phyloP scores from a whole-genome alignment of 1,284 basidiomycete genomes.

The Wallemia ichthyophaga region DNA sequence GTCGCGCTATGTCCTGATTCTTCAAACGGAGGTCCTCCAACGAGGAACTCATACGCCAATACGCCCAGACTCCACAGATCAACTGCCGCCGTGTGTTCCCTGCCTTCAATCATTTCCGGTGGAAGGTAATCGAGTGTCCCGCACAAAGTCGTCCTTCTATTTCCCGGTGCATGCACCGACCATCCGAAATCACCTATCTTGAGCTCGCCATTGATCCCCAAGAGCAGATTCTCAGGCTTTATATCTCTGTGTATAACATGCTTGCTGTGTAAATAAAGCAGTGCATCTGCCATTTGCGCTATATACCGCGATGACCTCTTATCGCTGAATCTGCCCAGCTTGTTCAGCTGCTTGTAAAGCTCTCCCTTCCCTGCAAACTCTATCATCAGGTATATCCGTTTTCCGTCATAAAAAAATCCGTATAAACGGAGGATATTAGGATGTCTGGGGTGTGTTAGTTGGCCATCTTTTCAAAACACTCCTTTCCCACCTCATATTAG shows the following conservation, averaged over 20 bases:
- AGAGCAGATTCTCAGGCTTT: constrained; percentile 86
- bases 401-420: constrained; percentile 91
- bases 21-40: constrained; percentile 80
- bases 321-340: constrained; percentile 59
- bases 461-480: background rate
- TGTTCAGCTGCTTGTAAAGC: constrained; percentile 77
- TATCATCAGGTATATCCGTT: constrained; percentile 91
- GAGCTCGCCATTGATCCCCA: constrained; percentile 83
- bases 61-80: constrained; percentile 96
- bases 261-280: constrained; percentile 72
- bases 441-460: constrained; percentile 24
- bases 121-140: constrained; percentile 92
- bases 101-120: constrained; percentile 90
- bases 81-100: constrained; percentile 57
- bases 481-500: constrained; percentile 35
- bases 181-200: constrained; percentile 99
- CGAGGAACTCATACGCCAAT: constrained; percentile 76
- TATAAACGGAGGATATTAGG: constrained; percentile 80
- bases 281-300: constrained; percentile 91
- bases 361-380: constrained; percentile 91
- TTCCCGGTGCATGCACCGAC: constrained; percentile 89
- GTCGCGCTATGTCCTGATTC: constrained; percentile 54
- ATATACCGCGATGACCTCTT: constrained; percentile 63
- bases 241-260: constrained; percentile 98
- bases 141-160: constrained; percentile 55